Percentiles rank a stretch among this genome's conserved stretches.
Evolutionary conservation across 2,329 filamentous ascomycete species (phyloP).

Genomic region (Fusarium ambrosium): DNA sequence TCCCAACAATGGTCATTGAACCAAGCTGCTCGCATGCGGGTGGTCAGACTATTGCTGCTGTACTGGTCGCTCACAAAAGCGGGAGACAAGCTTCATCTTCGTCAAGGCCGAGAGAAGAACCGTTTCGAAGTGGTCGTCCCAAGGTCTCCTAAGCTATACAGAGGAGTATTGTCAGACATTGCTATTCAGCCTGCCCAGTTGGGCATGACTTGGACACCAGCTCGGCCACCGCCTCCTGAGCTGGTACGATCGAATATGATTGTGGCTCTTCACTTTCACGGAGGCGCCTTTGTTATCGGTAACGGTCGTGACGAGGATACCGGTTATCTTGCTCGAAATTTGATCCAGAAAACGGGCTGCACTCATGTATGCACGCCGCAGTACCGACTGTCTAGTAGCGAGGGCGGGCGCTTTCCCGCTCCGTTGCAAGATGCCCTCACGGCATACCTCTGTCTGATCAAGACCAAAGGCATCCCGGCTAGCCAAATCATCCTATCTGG

Average conservation of each 20-base stretch:
- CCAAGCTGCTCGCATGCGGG: conserved; percentile 36
- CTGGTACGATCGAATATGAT: conserved; percentile 20
- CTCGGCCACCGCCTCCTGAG: conserved; percentile 26
- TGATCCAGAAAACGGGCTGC: conserved; percentile 34
- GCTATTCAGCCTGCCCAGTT: conserved; percentile 18
- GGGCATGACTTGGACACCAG: conserved; percentile 41
- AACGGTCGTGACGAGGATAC: conserved; percentile 41
- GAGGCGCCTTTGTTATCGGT: conserved; percentile 38
- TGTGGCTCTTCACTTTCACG: conserved; percentile 38
- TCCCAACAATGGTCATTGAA: conserved; percentile 23
- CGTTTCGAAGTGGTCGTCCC: conserved; percentile 35
- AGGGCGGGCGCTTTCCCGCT: conserved; percentile 35
- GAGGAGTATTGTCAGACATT: conserved; percentile 19
- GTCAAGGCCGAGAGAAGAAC: conserved; percentile 27
- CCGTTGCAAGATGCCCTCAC: conserved; percentile 40
- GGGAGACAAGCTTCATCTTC: conserved; percentile 25
- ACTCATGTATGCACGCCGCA: conserved; percentile 42
- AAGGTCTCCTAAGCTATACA: conserved; percentile 32
- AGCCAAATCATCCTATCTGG: conserved; percentile 34
- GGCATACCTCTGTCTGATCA: conserved; percentile 26
- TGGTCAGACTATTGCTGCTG: conserved; percentile 32
- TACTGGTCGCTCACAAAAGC: conserved; percentile 38
- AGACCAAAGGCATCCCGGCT: conserved; percentile 24
- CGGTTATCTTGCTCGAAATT: conserved; percentile 24
- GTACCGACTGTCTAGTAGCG: conserved; percentile 36